Percentiles rank a stretch among this genome's conserved stretches.
phyloP scores from a whole-genome alignment of 768 basidiomycete species.

The Amanita jacksonii region DNA sequence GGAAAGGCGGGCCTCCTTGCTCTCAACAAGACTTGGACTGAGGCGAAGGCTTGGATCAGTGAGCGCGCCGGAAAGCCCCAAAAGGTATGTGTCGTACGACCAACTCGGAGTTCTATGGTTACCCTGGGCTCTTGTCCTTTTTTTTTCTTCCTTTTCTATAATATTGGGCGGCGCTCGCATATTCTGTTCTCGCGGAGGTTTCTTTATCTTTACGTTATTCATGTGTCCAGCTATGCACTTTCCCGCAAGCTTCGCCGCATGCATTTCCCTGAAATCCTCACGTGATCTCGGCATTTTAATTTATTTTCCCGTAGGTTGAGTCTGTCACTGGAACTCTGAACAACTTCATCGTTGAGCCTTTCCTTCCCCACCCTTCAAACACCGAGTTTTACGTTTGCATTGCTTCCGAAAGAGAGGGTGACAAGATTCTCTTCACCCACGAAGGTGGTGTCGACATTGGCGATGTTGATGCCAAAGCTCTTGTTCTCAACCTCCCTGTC shows the following conservation, averaged over 20 bases:
- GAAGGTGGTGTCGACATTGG: slow-evolving; percentile 99
- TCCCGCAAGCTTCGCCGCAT: slow-evolving; percentile 16
- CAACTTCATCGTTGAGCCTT: slow-evolving; percentile 99
- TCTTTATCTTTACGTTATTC: slow-evolving; percentile 12
- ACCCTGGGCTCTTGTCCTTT: slow-evolving; percentile 3
- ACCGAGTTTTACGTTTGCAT: slow-evolving; percentile 99
- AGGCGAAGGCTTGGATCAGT: slow-evolving; percentile 80
- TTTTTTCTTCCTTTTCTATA: slow-evolving; percentile 1
- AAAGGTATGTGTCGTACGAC: slow-evolving; percentile 45
- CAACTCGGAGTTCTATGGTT: background rate
- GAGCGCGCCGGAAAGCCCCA: slow-evolving; percentile 88
- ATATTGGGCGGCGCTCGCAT: too few relatives aligned
- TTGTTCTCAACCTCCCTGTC: slow-evolving; percentile 79
- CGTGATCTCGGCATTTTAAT: slow-evolving; percentile 10
- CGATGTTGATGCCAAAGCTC: slow-evolving; percentile 95
- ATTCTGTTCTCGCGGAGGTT: too few relatives aligned
- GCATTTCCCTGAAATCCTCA: slow-evolving; percentile 9
- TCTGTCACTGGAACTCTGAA: slow-evolving; percentile 88
- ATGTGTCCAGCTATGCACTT: too few relatives aligned
- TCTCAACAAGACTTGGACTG: slow-evolving; percentile 89
- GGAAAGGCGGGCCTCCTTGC: slow-evolving; percentile 95
- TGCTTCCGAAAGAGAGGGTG: slow-evolving; percentile 89
- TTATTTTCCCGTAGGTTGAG: slow-evolving; percentile 57
- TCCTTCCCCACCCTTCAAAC: slow-evolving; percentile 88
- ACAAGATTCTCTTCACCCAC: slow-evolving; percentile 96